Evolutionary conservation across 257 asterid species (phyloP), one percentile per base, ranked within the genome.

Genomic region (Scutellaria galericulata): DNA sequence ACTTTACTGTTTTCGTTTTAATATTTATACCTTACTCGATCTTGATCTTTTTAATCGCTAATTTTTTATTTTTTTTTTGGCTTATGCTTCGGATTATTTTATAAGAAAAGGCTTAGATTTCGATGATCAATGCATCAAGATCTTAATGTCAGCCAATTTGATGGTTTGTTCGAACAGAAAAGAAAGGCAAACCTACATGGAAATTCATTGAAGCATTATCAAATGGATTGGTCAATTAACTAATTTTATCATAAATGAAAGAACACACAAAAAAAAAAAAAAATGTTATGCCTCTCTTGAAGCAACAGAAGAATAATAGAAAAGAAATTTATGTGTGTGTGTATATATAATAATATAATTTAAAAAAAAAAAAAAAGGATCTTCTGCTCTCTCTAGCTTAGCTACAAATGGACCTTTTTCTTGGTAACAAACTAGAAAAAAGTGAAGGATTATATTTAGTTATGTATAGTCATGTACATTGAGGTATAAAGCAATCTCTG

Each of bases 381-480:
- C 46, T 42, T 52, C 35, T 75, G 74, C 44, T 9, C 9, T 39
- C 53, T 46, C 41, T 59, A 59, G 12, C 22, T 35, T 67, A 75
- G 65, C 70, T 68, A 68, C 67, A 57, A 59, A 48, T 53, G 39
- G 18, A 61, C 37, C 60, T 11, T 40, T 40, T 51, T 72, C 22
- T 31, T 37, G 31, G 57, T 77, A 42, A 51, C 66, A 57, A 72
- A 37, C 69, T 72, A 59, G 50, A 37, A 58, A 66, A 61, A 46
- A 51, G 59, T 35, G 42, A 58, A n/a, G 9, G 35, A 31, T 52
- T 45, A 56, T 45, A 18, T 22, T 54, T 61, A 51, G 47, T 64
- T 27, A 9, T 69, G 50, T 22, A 62, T 61, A 51, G 47, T 64
- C 40, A 9, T 69, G 50, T 65, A 56, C 71, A 69, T 15, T 52